Evolutionary conservation across 129 eudicot species (phyloP), one percentile per base, ranked within the genome.

Genomic region (Chrysanthemum lavandulifolium): DNA sequence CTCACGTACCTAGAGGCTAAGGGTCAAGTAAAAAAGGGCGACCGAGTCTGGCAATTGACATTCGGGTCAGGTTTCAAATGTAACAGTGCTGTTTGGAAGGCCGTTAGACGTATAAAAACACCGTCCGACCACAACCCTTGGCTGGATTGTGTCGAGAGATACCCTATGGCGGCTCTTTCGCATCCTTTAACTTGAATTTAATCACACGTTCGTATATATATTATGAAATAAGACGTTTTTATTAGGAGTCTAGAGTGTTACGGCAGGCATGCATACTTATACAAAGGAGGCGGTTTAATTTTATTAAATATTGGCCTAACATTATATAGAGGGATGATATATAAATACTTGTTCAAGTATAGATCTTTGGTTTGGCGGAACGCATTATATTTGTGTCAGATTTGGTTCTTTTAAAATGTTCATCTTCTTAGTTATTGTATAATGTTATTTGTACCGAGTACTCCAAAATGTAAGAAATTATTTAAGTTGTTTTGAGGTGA

Each of bases 61-160:
- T 92, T 85, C 23, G 98, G 98, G 33, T 92, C 98, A 0, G 96
- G 98, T 15, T 85, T 92, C 15, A 92, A 92, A 71, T 92, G 98
- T 61, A 92, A 92, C 62, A 86, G 94, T 27, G 91, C 84, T 5
- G 95, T 92, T 79, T 92, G n/a, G 98, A 76, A 74, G 71, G 78
- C 98, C 1, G 43, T 92, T 25, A 78, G 90, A 0, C 78, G 64
- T n/a, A 40, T 86, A n/a, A n/a, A 68, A 78, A 74, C 71, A 74
- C 88, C 89, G 1, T 51, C 73, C 4, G 25, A 67, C 13, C 61
- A 65, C 31, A 87, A 85, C 67, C 98, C 96, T 2, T 92, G 98
- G 96, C 62, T 78, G 61, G 81, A 81, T 68, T 84, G 91, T 75
- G 19, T 79, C 27, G 91, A 79, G 13, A 65, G 80, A 82, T 85